phyloP scores from a whole-genome alignment of 345 rosid species.

The Pseudoturritis turrita region DNA sequence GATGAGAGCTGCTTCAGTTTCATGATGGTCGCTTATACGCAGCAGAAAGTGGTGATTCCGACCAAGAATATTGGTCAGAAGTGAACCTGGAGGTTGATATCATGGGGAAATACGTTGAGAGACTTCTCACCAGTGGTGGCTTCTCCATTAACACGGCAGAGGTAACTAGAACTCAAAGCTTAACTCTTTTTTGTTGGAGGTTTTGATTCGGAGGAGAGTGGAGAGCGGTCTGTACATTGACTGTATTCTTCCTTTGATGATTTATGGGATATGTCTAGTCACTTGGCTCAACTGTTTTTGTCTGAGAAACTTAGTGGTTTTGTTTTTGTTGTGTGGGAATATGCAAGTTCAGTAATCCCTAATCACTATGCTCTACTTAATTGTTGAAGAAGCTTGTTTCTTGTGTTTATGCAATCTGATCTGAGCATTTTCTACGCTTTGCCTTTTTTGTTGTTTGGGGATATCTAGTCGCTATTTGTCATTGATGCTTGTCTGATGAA shows the following conservation, averaged over 20 bases:
- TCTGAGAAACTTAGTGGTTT: neutral
- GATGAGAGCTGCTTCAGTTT: slow-evolving; percentile 72
- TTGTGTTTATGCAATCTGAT: neutral
- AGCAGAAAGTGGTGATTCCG: slow-evolving; percentile 71
- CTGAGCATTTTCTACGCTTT: no score
- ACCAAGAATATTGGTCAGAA: slow-evolving; percentile 67
- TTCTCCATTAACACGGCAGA: neutral
- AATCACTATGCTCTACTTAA: neutral
- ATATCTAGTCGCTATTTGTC: neutral
- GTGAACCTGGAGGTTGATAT: slow-evolving; percentile 94
- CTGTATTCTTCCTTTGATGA: neutral
- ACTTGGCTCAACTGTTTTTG: neutral
- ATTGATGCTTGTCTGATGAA: neutral
- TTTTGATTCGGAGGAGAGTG: neutral
- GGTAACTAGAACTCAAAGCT: slow-evolving; percentile 13
- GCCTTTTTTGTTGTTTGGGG: slow-evolving; percentile 1
- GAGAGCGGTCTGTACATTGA: neutral
- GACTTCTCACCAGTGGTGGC: slow-evolving; percentile 59
- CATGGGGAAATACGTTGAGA: slow-evolving; percentile 90
- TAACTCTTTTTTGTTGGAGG: neutral
- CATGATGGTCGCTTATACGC: slow-evolving; percentile 82
- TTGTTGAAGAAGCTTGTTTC: slow-evolving; percentile 6
- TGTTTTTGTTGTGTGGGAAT: neutral
- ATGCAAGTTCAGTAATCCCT: neutral
- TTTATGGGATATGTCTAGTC: neutral